Evolutionary conservation across 352 stramenopile genomes (phyloP).

Genomic region (Phytophthora gonapodyides): DNA sequence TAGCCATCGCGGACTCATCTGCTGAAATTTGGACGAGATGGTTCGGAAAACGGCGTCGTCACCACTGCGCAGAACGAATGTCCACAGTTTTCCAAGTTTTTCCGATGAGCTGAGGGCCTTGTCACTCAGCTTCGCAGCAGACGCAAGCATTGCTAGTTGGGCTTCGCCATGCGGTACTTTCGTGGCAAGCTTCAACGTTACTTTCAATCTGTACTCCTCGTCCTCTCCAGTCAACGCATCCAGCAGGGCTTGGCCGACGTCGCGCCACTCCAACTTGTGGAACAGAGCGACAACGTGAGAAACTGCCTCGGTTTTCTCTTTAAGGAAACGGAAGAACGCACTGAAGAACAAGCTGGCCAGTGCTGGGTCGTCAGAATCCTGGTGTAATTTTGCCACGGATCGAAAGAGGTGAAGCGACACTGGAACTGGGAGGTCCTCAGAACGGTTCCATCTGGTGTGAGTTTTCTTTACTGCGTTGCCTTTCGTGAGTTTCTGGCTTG

Average conservation of each 20-base stretch:
- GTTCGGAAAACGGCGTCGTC: neutral
- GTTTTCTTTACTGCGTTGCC: too few relatives aligned
- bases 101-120: neutral
- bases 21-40: neutral
- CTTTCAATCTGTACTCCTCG: neutral
- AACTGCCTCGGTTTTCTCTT: neutral
- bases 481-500: neutral
- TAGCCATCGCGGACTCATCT: conserved; percentile 2
- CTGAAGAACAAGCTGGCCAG: conserved; percentile 23
- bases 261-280: conserved; percentile 17
- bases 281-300: neutral
- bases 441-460: neutral
- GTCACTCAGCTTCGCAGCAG: neutral
- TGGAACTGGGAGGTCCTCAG: neutral
- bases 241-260: conserved; percentile 9
- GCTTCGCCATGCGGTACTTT: neutral
- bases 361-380: conserved; percentile 9
- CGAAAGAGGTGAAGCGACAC: neutral
- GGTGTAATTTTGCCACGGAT: conserved; percentile 4
- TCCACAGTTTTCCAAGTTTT: neutral
- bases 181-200: conserved; percentile 6
- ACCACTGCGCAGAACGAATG: neutral
- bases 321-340: conserved; percentile 10
- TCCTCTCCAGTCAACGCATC: neutral
- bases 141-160: conserved; percentile 2